Evolutionary conservation across 169 alveolate genomes (phyloP).

Genomic region (Cryptosporidium baileyi): DNA sequence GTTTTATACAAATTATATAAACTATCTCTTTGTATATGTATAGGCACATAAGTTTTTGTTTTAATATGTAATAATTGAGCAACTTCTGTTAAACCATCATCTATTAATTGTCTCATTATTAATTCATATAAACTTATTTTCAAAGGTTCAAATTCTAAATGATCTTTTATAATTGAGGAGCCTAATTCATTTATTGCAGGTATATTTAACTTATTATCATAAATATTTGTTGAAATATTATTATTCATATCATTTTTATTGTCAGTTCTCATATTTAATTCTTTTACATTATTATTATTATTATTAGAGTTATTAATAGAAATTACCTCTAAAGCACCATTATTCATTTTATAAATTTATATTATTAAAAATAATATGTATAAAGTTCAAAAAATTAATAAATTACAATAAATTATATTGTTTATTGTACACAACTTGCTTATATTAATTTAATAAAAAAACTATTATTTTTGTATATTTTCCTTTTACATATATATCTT

Average conservation of each 20-base stretch:
- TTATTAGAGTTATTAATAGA: background rate
- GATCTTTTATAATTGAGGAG: slow-evolving; percentile 18
- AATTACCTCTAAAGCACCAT: too few relatives aligned
- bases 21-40: slow-evolving; percentile 2
- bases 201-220: background rate
- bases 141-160: slow-evolving; percentile 46
- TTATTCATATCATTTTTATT: background rate
- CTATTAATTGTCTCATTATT: slow-evolving; percentile 55
- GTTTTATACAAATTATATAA: slow-evolving; percentile 54
- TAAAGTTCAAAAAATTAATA: too few relatives aligned
- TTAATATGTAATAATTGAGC: slow-evolving; percentile 55
- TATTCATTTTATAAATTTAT: too few relatives aligned
- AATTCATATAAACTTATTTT: slow-evolving; percentile 58
- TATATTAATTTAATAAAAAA: too few relatives aligned
- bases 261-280: background rate
- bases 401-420: too few relatives aligned
- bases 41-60: slow-evolving; percentile 39
- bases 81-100: slow-evolving; percentile 54
- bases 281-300: background rate
- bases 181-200: slow-evolving; percentile 17
- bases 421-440: too few relatives aligned
- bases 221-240: background rate
- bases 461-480: too few relatives aligned
- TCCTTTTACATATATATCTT: too few relatives aligned
- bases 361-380: too few relatives aligned